Percentiles rank a stretch among this genome's conserved stretches.
These are phyloP conservation scores for Westerdykella aurantiaca DNA, from an alignment of 2,329 filamentous ascomycete species.

Conservation along the genomic window DNA sequence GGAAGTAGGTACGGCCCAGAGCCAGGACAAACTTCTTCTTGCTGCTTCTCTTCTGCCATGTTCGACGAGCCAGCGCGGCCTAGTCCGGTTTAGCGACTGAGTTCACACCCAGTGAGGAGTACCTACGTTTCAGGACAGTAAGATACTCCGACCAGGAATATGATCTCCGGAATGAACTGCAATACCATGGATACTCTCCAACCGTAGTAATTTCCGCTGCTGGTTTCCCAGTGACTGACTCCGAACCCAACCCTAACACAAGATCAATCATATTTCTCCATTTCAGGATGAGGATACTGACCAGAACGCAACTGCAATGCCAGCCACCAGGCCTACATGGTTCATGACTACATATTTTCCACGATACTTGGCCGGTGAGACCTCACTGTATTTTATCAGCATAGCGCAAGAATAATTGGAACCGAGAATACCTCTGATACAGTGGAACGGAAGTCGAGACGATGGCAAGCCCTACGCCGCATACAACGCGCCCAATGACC, in stretches of 20 bases:
- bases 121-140: slow-evolving; percentile 52
- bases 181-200: slow-evolving; percentile 52
- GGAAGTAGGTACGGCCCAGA: slow-evolving; percentile 39
- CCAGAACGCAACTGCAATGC: slow-evolving; percentile 53
- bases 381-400: slow-evolving; percentile 40
- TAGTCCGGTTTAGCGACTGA: slow-evolving; percentile 12
- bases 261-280: too few species aligned
- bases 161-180: slow-evolving; percentile 47
- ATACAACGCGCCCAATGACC: slow-evolving; percentile 48
- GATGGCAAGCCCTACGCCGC: slow-evolving; percentile 50
- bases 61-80: slow-evolving; percentile 55
- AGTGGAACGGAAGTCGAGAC: slow-evolving; percentile 54
- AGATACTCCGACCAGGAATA: slow-evolving; percentile 49
- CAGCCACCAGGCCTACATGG: slow-evolving; percentile 53
- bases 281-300: slow-evolving; percentile 20
- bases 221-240: slow-evolving; percentile 49
- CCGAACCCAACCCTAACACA: slow-evolving; percentile 50
- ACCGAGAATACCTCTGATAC: slow-evolving; percentile 47
- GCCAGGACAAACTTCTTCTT: slow-evolving; percentile 42
- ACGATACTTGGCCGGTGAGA: slow-evolving; percentile 49
- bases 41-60: slow-evolving; percentile 43
- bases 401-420: not conserved
- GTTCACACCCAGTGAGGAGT: not conserved
- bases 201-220: slow-evolving; percentile 42
- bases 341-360: slow-evolving; percentile 56